These are phyloP conservation scores for Suillus fuscotomentosus DNA, from an alignment of 768 basidiomycete species.

Conservation along the genomic window DNA sequence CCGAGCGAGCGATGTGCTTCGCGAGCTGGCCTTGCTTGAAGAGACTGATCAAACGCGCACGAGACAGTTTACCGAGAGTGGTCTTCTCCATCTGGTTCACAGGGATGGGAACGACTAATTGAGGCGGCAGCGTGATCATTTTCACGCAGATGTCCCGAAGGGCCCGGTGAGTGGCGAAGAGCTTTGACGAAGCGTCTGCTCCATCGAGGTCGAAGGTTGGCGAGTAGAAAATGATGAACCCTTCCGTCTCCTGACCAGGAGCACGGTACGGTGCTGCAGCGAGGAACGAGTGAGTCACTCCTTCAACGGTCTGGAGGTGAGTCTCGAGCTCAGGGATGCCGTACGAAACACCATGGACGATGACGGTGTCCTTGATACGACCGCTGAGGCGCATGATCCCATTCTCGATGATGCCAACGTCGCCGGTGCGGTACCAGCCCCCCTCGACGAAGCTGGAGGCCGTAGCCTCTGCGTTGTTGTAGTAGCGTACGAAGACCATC, in stretches of 20 bases:
- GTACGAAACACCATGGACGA: constrained; percentile 39
- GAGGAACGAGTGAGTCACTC: constrained; percentile 31
- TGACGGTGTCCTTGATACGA: constrained; percentile 39
- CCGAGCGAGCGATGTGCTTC: constrained; percentile 27
- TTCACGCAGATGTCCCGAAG: constrained; percentile 30
- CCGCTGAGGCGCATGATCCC: constrained; percentile 37
- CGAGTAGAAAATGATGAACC: constrained; percentile 39
- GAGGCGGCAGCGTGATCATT: constrained; percentile 35
- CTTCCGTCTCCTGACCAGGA: constrained; percentile 36
- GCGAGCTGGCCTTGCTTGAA: constrained; percentile 36
- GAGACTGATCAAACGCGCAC: constrained; percentile 33
- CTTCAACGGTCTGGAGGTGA: constrained; percentile 36
- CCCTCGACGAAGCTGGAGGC: constrained; percentile 43
- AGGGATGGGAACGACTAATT: constrained; percentile 38
- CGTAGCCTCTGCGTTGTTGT: constrained; percentile 48
- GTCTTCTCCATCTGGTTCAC: constrained; percentile 38
- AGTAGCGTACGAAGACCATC: constrained; percentile 43
- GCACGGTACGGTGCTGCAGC: constrained; percentile 37
- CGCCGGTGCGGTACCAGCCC: constrained; percentile 66
- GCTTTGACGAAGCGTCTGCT: constrained; percentile 23
- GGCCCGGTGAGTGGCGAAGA: constrained; percentile 28
- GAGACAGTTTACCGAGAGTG: constrained; percentile 44
- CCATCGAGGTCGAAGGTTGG: constrained; percentile 22
- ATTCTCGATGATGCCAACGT: constrained; percentile 40
- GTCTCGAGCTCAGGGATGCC: constrained; percentile 34